Percentiles rank a stretch among this genome's conserved stretches.
Conservation (phyloP, 352 stramenopile genomes). For the Pythium sp. region DNA sequence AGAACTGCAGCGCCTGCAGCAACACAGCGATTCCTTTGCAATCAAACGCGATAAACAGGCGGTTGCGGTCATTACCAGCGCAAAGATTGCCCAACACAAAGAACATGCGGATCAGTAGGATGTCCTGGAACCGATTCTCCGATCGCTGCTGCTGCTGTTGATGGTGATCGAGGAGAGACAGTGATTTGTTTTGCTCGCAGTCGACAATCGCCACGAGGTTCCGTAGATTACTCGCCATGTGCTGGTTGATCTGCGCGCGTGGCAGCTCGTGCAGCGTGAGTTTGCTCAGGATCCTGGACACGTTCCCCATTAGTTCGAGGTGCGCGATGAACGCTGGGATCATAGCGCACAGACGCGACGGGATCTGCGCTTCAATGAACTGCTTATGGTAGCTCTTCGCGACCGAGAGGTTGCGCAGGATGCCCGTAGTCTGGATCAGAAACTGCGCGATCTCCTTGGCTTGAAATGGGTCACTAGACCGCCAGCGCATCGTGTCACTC, state of each 20-base stretch:
- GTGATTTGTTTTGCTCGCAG: constrained; percentile 29
- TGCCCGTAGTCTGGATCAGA: constrained; percentile 60
- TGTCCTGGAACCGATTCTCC: constrained; percentile 44
- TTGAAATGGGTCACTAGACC: constrained; percentile 14
- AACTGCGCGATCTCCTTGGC: constrained; percentile 71
- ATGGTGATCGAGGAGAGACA: constrained; percentile 40
- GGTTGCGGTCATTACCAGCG: constrained; percentile 79
- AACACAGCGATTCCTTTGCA: constrained; percentile 33
- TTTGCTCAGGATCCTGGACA: constrained; percentile 78
- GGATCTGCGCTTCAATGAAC: constrained; percentile 53
- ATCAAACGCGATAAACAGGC: constrained; percentile 35
- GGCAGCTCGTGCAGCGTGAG: constrained; percentile 74
- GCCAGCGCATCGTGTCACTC: constrained; percentile 50
- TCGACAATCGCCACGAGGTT: constrained; percentile 54
- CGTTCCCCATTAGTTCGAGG: constrained; percentile 73
- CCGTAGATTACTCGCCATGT: constrained; percentile 28
- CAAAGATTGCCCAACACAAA: constrained; percentile 88
- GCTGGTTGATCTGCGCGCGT: constrained; percentile 65
- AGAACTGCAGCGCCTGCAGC: constrained; percentile 44
- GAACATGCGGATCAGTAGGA: constrained; percentile 69
- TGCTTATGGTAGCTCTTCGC: constrained; percentile 66
- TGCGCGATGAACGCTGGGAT: constrained; percentile 45
- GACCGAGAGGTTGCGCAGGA: constrained; percentile 67
- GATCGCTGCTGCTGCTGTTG: constrained; percentile 27
- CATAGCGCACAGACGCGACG: constrained; percentile 44